These are phyloP conservation scores for Euphorbia corollata DNA, from an alignment of 441 rosid genomes.

Conservation along the genomic window DNA sequence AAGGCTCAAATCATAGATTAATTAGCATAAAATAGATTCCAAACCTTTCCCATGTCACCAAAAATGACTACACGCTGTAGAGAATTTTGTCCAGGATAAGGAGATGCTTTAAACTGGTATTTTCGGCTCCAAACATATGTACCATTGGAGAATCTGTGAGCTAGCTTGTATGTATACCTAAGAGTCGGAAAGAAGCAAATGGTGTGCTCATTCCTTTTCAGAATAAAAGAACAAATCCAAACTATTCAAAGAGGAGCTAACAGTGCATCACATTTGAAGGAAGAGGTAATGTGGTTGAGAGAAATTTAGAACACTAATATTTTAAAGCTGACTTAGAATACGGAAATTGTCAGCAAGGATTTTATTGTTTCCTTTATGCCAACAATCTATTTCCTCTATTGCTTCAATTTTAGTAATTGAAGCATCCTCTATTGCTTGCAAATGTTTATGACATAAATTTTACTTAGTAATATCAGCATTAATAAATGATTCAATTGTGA, in stretches of 20 bases:
- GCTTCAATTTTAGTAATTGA: not conserved
- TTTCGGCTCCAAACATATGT: slow-evolving; percentile 55
- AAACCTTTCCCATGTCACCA: slow-evolving; percentile 86
- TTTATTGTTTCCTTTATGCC: not conserved
- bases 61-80: slow-evolving; percentile 65
- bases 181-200: slow-evolving; percentile 7
- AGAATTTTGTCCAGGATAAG: slow-evolving; percentile 73
- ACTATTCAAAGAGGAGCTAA: not conserved
- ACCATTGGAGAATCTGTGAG: slow-evolving; percentile 52
- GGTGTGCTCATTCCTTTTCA: not conserved
- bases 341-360: not conserved
- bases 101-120: slow-evolving; percentile 69
- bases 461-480: no score
- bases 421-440: not conserved
- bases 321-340: not conserved
- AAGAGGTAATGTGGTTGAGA: not conserved
- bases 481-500: not conserved
- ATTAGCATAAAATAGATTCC: not conserved
- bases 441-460: not conserved
- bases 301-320: no score
- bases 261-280: not conserved
- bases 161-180: slow-evolving; percentile 67
- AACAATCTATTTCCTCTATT: not conserved
- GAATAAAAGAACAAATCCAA: not conserved
- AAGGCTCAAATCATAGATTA: not conserved